These are phyloP conservation scores for Mucor irregularis DNA, from an alignment of 371 early-diverging fungal genomes.

Conservation along the genomic window DNA sequence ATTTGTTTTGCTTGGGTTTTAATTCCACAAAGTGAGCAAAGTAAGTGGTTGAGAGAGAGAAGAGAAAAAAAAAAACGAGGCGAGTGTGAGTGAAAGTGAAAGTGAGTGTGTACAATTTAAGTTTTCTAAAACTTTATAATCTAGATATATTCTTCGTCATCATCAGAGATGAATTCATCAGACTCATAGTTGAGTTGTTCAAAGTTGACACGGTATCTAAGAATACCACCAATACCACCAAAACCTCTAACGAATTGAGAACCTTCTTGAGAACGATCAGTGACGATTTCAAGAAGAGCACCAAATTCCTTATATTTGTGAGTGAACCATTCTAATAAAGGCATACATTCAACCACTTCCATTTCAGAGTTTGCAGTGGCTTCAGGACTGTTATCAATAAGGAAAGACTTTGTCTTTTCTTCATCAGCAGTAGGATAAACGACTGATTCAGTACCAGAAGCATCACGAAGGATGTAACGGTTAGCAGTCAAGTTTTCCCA, in stretches of 20 bases:
- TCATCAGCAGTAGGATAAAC: conserved; percentile 83
- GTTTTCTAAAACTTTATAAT: neutral
- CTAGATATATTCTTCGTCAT: conserved; percentile 27
- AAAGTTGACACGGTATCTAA: conserved; percentile 94
- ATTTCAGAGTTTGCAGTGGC: conserved; percentile 53
- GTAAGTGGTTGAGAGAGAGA: neutral
- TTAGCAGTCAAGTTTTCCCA: conserved; percentile 91
- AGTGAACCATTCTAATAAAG: conserved; percentile 98
- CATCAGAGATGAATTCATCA: conserved; percentile 47
- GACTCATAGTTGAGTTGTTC: conserved; percentile 55
- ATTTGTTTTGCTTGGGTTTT: too few relatives aligned
- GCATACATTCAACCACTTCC: conserved; percentile 76
- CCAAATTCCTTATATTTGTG: conserved; percentile 97
- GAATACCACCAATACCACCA: conserved; percentile 99
- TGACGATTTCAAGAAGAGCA: conserved; percentile 94
- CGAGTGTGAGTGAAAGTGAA: neutral
- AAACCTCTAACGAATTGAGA: conserved; percentile 99
- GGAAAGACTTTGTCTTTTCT: conserved; percentile 70
- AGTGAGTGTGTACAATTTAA: neutral
- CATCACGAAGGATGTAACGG: conserved; percentile 78
- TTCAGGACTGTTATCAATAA: conserved; percentile 53
- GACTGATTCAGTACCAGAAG: conserved; percentile 65
- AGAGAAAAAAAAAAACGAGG: neutral
- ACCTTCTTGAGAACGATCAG: conserved; percentile 98
- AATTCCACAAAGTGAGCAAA: too few relatives aligned